A percentile compares a stretch with the other conserved stretches of the same genome.
Evolutionary conservation across 352 stramenopile genomes (phyloP).

Genomic region (Pythium pyrilobum): DNA sequence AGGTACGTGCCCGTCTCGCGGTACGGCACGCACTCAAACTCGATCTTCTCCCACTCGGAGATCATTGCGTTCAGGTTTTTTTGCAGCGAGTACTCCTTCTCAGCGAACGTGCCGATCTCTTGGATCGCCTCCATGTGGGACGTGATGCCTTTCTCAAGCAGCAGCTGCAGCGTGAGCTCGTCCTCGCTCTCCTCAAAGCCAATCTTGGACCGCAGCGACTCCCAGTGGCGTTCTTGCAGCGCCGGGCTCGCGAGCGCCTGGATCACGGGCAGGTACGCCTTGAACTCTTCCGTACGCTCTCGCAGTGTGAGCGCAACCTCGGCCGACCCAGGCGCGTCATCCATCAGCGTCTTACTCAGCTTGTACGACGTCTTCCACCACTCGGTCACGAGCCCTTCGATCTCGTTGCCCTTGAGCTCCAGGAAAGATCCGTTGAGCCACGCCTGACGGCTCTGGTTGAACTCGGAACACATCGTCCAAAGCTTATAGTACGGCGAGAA

Average conservation of each 20-base stretch:
- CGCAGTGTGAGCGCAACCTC: slow-evolving; percentile 84
- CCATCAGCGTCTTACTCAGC: slow-evolving; percentile 86
- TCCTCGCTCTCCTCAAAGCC: slow-evolving; percentile 85
- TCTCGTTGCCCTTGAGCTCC: slow-evolving; percentile 84
- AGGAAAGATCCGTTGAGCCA: slow-evolving; percentile 92
- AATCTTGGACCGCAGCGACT: slow-evolving; percentile 84
- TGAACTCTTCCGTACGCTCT: slow-evolving; percentile 91
- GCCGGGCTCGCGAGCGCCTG: slow-evolving; percentile 88
- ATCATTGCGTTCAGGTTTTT: slow-evolving; percentile 93
- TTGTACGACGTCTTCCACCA: slow-evolving; percentile 94
- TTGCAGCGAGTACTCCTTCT: slow-evolving; percentile 95
- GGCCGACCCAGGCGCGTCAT: slow-evolving; percentile 83
- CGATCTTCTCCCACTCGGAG: slow-evolving; percentile 90
- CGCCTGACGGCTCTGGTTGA: slow-evolving; percentile 86
- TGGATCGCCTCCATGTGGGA: slow-evolving; percentile 89
- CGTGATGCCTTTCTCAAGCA: slow-evolving; percentile 80
- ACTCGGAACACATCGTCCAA: slow-evolving; percentile 95
- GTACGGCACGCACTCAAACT: slow-evolving; percentile 92
- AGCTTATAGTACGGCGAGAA: slow-evolving; percentile 92
- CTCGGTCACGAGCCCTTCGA: slow-evolving; percentile 87
- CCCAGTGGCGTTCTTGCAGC: slow-evolving; percentile 92
- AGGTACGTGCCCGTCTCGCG: slow-evolving; percentile 92
- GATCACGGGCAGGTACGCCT: slow-evolving; percentile 90
- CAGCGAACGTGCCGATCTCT: slow-evolving; percentile 86
- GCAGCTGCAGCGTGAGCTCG: slow-evolving; percentile 75